Evolutionary conservation across 2,329 filamentous ascomycete species (phyloP).

Genomic region (Zopfia rhizophila): DNA sequence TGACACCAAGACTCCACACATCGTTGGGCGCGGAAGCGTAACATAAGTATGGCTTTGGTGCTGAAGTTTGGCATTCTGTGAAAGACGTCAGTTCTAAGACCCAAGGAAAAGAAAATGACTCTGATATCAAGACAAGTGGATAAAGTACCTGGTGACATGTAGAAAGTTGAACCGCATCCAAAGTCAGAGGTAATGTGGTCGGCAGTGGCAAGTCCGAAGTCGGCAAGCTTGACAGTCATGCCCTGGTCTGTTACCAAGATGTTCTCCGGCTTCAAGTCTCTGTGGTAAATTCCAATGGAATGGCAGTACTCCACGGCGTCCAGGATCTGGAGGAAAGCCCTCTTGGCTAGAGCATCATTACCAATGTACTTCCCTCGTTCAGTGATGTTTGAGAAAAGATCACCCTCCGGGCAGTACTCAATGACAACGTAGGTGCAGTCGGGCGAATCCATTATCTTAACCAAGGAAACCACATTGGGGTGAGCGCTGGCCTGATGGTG

Average conservation of each 20-base stretch:
- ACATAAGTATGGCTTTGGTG: slow-evolving; percentile 74
- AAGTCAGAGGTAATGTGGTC: slow-evolving; percentile 90
- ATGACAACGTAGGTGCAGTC: slow-evolving; percentile 97
- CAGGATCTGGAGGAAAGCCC: slow-evolving; percentile 92
- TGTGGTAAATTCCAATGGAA: slow-evolving; percentile 90
- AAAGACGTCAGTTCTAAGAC: slow-evolving; percentile 34
- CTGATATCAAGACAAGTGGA: slow-evolving; percentile 8
- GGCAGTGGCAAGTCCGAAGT: slow-evolving; percentile 94
- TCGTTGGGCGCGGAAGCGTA: slow-evolving; percentile 96
- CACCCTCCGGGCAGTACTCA: slow-evolving; percentile 96
- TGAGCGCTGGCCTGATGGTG: slow-evolving; percentile 91
- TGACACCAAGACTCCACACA: slow-evolving; percentile 97
- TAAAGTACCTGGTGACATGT: slow-evolving; percentile 96
- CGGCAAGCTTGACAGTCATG: slow-evolving; percentile 91
- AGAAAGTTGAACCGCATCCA: slow-evolving; percentile 97
- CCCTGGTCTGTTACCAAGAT: slow-evolving; percentile 91
- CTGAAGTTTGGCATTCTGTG: slow-evolving; percentile 87
- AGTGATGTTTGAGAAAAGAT: slow-evolving; percentile 97
- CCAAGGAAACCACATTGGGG: slow-evolving; percentile 90
- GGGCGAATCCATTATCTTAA: slow-evolving; percentile 89
- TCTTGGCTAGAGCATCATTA: slow-evolving; percentile 87
- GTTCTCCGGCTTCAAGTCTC: slow-evolving; percentile 98
- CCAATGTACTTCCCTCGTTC: slow-evolving; percentile 92
- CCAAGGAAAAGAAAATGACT: slow-evolving; percentile 29
- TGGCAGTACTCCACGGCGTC: slow-evolving; percentile 98